A percentile compares a stretch with the other conserved stretches of the same genome.
Conservation (phyloP, 495 filamentous ascomycete genomes). For the Penicillium bovifimosum region DNA sequence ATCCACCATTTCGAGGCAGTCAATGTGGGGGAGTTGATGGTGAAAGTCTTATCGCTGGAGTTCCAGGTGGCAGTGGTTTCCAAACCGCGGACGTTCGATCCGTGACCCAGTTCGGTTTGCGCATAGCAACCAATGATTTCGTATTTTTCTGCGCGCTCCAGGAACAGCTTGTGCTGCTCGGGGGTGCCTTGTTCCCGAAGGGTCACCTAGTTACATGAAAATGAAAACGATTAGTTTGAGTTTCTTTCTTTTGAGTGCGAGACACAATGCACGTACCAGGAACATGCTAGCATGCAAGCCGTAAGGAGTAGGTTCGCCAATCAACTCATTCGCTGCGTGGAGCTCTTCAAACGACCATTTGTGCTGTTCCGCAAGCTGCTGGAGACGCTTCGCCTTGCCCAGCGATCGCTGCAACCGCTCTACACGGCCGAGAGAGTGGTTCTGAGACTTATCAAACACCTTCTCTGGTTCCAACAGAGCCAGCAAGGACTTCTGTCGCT, state of each 20-base stretch:
- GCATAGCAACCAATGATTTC: constrained; percentile 71
- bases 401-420: constrained; percentile 58
- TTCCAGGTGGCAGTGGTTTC: constrained; percentile 72
- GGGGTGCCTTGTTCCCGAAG: constrained; percentile 62
- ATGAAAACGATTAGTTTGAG: constrained; percentile 3
- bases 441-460: constrained; percentile 65
- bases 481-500: constrained; percentile 49
- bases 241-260: not conserved
- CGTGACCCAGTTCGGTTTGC: constrained; percentile 71
- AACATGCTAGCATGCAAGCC: constrained; percentile 66
- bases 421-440: constrained; percentile 59
- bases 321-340: constrained; percentile 51
- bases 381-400: constrained; percentile 58
- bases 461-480: constrained; percentile 52
- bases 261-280: constrained; percentile 34
- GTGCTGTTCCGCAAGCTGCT: constrained; percentile 55
- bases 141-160: constrained; percentile 57
- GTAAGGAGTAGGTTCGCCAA: constrained; percentile 63
- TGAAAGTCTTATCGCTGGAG: constrained; percentile 60
- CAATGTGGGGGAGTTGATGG: constrained; percentile 59
- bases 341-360: constrained; percentile 61
- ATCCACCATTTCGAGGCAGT: constrained; percentile 79
- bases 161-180: constrained; percentile 64
- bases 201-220: constrained; percentile 49
- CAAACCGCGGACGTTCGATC: constrained; percentile 66